A percentile compares a stretch with the other conserved stretches of the same genome.
Evolutionary conservation across 805 yeast genomes (phyloP).

Genomic region (Saccharomycopsis guyanensis): DNA sequence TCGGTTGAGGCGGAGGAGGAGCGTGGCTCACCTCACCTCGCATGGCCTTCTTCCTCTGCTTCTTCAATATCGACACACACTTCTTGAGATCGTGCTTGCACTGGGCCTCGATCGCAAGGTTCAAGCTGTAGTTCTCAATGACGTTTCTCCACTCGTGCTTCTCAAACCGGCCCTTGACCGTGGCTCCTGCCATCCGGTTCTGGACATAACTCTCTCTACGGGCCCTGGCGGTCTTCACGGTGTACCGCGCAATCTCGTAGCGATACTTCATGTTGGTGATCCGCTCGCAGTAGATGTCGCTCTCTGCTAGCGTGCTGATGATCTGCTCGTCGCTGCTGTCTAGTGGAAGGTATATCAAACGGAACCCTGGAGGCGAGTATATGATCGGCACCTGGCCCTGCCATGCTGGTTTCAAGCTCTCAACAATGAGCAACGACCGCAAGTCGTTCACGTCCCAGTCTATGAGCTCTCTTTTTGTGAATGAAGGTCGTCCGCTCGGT

Average conservation of each 20-base stretch:
- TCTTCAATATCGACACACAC: conserved; percentile 40
- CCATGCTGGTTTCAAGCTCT: conserved; percentile 48
- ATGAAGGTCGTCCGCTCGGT: conserved; percentile 52
- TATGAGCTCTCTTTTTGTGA: conserved; percentile 52
- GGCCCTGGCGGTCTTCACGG: conserved; percentile 48
- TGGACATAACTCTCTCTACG: conserved; percentile 32
- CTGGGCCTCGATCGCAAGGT: conserved; percentile 63
- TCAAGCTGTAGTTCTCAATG: conserved; percentile 59
- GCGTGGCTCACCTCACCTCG: conserved; percentile 5
- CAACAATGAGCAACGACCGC: conserved; percentile 53
- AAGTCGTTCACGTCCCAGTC: conserved; percentile 71
- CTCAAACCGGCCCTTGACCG: conserved; percentile 25
- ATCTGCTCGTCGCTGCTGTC: conserved; percentile 42
- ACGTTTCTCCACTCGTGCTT: conserved; percentile 67
- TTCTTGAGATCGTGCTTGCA: conserved; percentile 58
- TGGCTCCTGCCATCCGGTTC: conserved; percentile 20
- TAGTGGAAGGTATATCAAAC: conserved; percentile 45
- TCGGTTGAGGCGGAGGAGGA: conserved; percentile 6
- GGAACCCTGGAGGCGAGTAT: conserved; percentile 31
- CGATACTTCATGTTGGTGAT: conserved; percentile 47
- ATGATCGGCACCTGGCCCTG: conserved; percentile 41
- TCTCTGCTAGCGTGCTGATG: conserved; percentile 40
- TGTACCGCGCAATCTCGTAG: conserved; percentile 52
- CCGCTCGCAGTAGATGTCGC: conserved; percentile 63
- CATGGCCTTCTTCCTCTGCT: conserved; percentile 30